Conservation (phyloP, 306 rosid species). For the Fragaria vesca region DNA sequence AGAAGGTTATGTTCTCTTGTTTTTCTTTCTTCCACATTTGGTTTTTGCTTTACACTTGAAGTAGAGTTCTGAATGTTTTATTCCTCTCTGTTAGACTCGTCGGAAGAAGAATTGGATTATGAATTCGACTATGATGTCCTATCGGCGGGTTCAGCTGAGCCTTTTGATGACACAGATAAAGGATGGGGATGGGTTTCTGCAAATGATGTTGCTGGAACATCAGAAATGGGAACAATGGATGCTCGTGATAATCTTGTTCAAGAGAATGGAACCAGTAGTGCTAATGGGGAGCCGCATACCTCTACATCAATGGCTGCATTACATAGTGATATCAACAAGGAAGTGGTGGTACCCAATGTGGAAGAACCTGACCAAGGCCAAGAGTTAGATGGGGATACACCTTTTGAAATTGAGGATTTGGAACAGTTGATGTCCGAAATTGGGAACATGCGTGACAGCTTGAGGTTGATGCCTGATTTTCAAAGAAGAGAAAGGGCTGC, state of each 20-base stretch:
- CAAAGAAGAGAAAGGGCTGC: conserved; percentile 90
- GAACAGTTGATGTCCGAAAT: conserved; percentile 89
- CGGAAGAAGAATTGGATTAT: conserved; percentile 85
- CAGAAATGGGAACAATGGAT: conserved; percentile 35
- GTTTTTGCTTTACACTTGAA: not conserved
- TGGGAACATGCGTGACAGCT: conserved; percentile 66
- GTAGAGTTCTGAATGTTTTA: conserved; percentile 26
- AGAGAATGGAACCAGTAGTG: conserved; percentile 30
- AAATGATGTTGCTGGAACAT: conserved; percentile 26
- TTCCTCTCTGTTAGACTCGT: conserved; percentile 48
- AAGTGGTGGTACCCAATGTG: conserved; percentile 20
- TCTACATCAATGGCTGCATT: conserved; percentile 35
- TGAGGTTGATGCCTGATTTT: conserved; percentile 93
- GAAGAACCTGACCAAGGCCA: conserved; percentile 31
- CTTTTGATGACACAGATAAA: conserved; percentile 61
- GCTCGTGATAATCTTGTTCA: conserved; percentile 26
- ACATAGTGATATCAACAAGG: conserved; percentile 34
- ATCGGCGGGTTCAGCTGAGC: conserved; percentile 68
- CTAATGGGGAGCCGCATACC: conserved; percentile 28
- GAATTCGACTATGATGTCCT: conserved; percentile 75
- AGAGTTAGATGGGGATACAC: conserved; percentile 29
- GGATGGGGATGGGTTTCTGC: conserved; percentile 68
- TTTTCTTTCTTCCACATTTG: not conserved
- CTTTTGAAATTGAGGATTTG: conserved; percentile 67
- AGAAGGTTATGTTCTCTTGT: conserved; percentile 51